phyloP scores from a whole-genome alignment of 768 basidiomycete species.

The Mycena rebaudengoi region DNA sequence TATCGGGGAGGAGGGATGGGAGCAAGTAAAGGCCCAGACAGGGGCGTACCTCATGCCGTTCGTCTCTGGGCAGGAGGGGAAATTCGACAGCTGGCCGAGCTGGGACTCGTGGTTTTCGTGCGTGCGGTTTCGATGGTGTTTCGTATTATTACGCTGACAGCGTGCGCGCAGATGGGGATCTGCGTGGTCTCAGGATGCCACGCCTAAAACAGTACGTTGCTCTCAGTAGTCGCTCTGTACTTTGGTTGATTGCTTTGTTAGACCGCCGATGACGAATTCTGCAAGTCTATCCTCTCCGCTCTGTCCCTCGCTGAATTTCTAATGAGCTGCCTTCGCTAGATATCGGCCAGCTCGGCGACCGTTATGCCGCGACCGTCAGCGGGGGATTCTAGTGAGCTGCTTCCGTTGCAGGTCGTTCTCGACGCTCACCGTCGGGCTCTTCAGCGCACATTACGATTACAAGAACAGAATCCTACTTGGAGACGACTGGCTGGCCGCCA shows the following conservation, averaged over 20 bases:
- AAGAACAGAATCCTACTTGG: conserved; percentile 73
- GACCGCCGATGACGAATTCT: conserved; percentile 59
- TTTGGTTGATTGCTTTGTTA: conserved; percentile 31
- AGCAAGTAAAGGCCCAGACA: conserved; percentile 54
- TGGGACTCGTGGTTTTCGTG: conserved; percentile 61
- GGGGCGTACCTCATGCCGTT: conserved; percentile 61
- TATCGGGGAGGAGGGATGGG: conserved; percentile 62
- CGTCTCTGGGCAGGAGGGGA: conserved; percentile 60
- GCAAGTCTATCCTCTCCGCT: conserved; percentile 32
- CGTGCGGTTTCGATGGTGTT: conserved; percentile 23
- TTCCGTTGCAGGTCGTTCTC: neutral
- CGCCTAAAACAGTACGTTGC: conserved; percentile 49
- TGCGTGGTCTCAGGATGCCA: conserved; percentile 63
- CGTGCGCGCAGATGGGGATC: conserved; percentile 61
- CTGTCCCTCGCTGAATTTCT: neutral
- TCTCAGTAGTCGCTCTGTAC: neutral
- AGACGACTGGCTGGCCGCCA: conserved; percentile 73
- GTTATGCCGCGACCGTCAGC: conserved; percentile 56
- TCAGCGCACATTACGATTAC: conserved; percentile 61
- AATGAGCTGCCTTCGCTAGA: no score
- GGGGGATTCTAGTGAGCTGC: conserved; percentile 54
- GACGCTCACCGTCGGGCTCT: conserved; percentile 32
- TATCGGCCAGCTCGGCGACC: conserved; percentile 50
- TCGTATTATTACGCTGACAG: neutral
- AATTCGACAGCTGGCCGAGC: conserved; percentile 55